A percentile compares a stretch with the other conserved stretches of the same genome.
phyloP scores from a whole-genome alignment of 352 stramenopile species.

The Pythium insidiosum region DNA sequence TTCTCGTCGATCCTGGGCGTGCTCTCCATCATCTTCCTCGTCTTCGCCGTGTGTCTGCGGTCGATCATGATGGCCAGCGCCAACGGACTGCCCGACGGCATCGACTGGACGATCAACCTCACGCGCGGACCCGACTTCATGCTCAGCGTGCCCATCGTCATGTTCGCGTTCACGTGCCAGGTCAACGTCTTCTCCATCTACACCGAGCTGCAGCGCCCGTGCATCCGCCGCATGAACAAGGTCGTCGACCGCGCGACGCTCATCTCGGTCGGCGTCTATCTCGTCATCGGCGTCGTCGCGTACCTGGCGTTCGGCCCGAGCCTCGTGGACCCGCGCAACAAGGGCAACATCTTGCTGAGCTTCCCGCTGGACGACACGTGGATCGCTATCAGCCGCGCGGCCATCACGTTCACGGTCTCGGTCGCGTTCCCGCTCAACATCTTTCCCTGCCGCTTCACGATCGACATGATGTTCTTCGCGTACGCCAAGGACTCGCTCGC shows the following conservation, averaged over 20 bases:
- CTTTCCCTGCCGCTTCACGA: slow-evolving; percentile 79
- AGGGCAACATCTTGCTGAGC: slow-evolving; percentile 78
- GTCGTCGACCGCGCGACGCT: slow-evolving; percentile 74
- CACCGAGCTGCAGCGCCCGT: slow-evolving; percentile 79
- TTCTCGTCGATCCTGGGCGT: slow-evolving; percentile 81
- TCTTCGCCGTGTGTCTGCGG: slow-evolving; percentile 68
- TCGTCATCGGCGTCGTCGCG: slow-evolving; percentile 69
- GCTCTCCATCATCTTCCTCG: slow-evolving; percentile 80
- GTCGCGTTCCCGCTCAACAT: slow-evolving; percentile 85
- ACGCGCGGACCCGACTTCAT: slow-evolving; percentile 67
- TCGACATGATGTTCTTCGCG: slow-evolving; percentile 88
- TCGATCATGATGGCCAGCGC: slow-evolving; percentile 62
- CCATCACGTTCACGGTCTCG: slow-evolving; percentile 82
- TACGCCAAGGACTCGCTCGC: slow-evolving; percentile 53
- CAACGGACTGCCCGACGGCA: slow-evolving; percentile 48
- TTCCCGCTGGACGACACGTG: slow-evolving; percentile 70
- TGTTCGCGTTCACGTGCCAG: slow-evolving; percentile 87
- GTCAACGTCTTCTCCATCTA: slow-evolving; percentile 88
- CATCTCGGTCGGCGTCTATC: slow-evolving; percentile 66
- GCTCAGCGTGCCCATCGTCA: slow-evolving; percentile 82
- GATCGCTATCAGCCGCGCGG: slow-evolving; percentile 71
- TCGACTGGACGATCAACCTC: slow-evolving; percentile 72
- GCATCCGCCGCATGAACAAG: slow-evolving; percentile 85
- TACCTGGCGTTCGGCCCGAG: slow-evolving; percentile 71
- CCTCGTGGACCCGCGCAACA: slow-evolving; percentile 58